Evolutionary conservation across 768 basidiomycete species (phyloP).

Genomic region (Strobilomyces dryophilus): DNA sequence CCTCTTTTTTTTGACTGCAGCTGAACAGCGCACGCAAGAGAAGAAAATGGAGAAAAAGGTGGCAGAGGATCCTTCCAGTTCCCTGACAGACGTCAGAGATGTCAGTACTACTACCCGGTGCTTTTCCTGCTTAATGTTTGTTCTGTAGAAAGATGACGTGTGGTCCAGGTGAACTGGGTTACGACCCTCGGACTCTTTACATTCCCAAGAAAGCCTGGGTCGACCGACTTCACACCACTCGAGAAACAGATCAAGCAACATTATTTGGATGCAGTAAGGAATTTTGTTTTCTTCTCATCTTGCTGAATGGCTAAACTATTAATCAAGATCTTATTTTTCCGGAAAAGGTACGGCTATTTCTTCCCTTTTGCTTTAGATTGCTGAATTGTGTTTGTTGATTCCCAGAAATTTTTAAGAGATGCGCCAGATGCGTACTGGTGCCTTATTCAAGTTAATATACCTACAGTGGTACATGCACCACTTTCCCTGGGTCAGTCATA

Average conservation of each 20-base stretch:
- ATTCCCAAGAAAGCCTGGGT: slow-evolving; percentile 78
- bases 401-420: slow-evolving; percentile 78
- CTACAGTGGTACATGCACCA: slow-evolving; percentile 71
- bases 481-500: too few relatives aligned
- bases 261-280: slow-evolving; percentile 84
- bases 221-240: slow-evolving; percentile 86
- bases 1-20: slow-evolving; percentile 72
- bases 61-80: slow-evolving; percentile 70
- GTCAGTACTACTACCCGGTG: slow-evolving; percentile 35
- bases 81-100: slow-evolving; percentile 70
- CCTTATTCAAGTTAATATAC: background rate
- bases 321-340: slow-evolving; percentile 84
- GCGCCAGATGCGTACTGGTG: slow-evolving; percentile 1
- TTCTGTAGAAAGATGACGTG: slow-evolving; percentile 68
- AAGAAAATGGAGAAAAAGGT: slow-evolving; percentile 83
- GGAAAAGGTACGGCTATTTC: slow-evolving; percentile 71
- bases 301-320: slow-evolving; percentile 15
- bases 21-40: slow-evolving; percentile 69
- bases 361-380: background rate
- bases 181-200: slow-evolving; percentile 85
- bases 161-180: slow-evolving; percentile 77
- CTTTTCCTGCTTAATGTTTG: background rate
- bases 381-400: slow-evolving; percentile 18
- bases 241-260: slow-evolving; percentile 98
- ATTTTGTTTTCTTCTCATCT: background rate